These are phyloP conservation scores for Eudorina sp. DNA, from an alignment of 139 green algal genomes.

Conservation along the genomic window DNA sequence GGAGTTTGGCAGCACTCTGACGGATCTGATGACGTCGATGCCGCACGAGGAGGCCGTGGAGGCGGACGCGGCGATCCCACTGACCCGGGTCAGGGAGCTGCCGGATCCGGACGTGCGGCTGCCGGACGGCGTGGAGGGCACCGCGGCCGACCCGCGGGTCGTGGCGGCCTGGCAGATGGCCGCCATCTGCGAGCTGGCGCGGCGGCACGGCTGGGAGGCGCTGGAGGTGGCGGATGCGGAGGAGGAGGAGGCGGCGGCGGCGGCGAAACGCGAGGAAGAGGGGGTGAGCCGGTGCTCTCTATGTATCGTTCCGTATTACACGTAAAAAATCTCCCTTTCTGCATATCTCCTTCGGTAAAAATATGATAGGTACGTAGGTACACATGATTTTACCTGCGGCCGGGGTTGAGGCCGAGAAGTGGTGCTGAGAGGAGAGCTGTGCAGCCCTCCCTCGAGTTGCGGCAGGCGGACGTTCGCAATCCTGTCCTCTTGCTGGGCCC, in stretches of 20 bases:
- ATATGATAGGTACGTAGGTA: too few relatives aligned
- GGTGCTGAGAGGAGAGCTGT: too few relatives aligned
- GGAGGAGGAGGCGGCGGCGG: slow-evolving; percentile 1
- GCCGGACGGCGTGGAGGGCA: not conserved
- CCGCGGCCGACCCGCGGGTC: slow-evolving; percentile 19
- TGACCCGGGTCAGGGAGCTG: not conserved
- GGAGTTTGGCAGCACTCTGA: not conserved
- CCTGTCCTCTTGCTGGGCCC: too few relatives aligned
- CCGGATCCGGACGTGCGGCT: slow-evolving; percentile 9
- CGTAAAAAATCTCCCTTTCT: too few relatives aligned
- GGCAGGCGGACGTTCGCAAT: too few relatives aligned
- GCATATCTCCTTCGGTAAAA: too few relatives aligned
- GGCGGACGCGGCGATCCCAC: slow-evolving; percentile 9
- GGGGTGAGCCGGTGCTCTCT: too few relatives aligned
- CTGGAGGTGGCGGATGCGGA: slow-evolving; percentile 7
- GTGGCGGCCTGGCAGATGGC: slow-evolving; percentile 30
- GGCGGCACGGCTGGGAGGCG: slow-evolving; percentile 29
- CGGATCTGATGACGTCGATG: not conserved
- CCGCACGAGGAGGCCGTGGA: not conserved
- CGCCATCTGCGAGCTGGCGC: slow-evolving; percentile 34
- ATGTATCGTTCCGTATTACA: too few relatives aligned
- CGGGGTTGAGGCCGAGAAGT: too few relatives aligned
- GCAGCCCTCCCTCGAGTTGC: too few relatives aligned
- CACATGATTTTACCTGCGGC: too few relatives aligned
- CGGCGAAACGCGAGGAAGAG: not conserved